Evolutionary conservation across 2,329 filamentous ascomycete genomes (phyloP).

Genomic region (Botrytis fragariae): DNA sequence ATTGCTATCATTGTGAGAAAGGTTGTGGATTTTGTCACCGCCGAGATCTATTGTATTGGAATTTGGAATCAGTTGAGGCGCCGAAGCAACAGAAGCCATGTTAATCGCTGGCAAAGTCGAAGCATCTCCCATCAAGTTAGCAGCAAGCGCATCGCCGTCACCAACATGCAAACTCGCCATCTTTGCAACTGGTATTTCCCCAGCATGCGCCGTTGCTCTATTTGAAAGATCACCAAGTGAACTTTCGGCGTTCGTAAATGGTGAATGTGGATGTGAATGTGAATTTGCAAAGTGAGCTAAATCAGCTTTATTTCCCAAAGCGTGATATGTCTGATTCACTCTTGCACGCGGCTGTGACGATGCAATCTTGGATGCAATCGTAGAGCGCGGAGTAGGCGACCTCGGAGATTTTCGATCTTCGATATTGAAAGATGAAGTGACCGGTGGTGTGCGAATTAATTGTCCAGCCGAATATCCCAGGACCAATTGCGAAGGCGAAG

Average conservation of each 20-base stretch:
- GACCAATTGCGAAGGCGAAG: constrained; percentile 3
- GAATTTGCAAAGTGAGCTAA: not conserved
- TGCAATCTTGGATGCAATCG: not conserved
- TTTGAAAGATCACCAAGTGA: not conserved
- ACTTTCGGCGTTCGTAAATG: not conserved
- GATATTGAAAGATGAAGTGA: not conserved
- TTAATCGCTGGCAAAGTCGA: not conserved
- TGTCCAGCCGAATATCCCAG: not conserved
- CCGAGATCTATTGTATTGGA: not conserved
- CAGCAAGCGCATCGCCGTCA: not conserved
- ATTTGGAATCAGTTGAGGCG: not conserved
- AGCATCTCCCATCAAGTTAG: not conserved
- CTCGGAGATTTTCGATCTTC: not conserved
- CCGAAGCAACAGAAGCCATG: not conserved
- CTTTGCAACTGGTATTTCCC: not conserved
- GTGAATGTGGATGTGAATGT: not conserved
- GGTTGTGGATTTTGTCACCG: not conserved
- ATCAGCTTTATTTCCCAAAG: not conserved
- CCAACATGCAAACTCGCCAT: not conserved
- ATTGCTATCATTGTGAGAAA: not conserved
- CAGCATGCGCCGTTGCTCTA: not conserved
- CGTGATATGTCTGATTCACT: not conserved
- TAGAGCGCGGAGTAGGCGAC: not conserved
- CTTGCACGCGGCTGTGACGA: not conserved
- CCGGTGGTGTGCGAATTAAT: not conserved